phyloP scores from a whole-genome alignment of 805 yeast genomes.

The Yamadazyma ubonensis region DNA sequence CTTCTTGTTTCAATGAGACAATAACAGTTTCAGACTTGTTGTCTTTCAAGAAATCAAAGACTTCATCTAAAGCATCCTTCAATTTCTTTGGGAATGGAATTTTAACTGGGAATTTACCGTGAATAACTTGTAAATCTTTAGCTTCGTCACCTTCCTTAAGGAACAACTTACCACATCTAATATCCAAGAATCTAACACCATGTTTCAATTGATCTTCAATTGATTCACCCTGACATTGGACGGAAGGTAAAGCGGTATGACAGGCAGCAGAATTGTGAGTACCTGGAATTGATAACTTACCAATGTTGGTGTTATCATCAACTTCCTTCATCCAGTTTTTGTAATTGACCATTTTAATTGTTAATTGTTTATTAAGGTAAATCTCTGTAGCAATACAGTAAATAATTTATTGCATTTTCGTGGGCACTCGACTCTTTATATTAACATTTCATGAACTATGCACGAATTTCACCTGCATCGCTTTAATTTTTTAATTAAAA shows the following conservation, averaged over 20 bases:
- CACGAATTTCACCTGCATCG: conserved; percentile 9
- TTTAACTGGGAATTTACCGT: conserved; percentile 74
- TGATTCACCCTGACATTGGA: conserved; percentile 68
- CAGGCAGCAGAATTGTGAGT: conserved; percentile 82
- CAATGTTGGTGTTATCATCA: conserved; percentile 49
- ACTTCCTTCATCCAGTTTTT: conserved; percentile 55
- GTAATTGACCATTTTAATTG: conserved; percentile 35
- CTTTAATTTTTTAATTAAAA: neutral
- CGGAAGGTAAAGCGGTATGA: conserved; percentile 69
- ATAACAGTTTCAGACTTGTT: conserved; percentile 61
- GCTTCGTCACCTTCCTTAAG: conserved; percentile 49
- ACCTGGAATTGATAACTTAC: conserved; percentile 70
- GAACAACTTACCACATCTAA: conserved; percentile 61
- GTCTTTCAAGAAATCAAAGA: conserved; percentile 53
- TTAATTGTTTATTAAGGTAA: neutral
- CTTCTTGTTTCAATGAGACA: conserved; percentile 73
- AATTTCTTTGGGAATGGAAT: conserved; percentile 57
- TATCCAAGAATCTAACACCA: conserved; percentile 75
- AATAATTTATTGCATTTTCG: too few species aligned
- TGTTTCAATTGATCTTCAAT: conserved; percentile 61
- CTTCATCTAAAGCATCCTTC: conserved; percentile 50
- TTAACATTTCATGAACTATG: conserved; percentile 1
- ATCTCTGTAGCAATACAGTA: too few species aligned
- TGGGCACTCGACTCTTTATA: conserved; percentile 7
- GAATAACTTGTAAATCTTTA: conserved; percentile 63